Evolutionary conservation across 805 yeast genomes (phyloP), one percentile per base, ranked within the genome.

Genomic region (Brettanomyces bruxellensis): DNA sequence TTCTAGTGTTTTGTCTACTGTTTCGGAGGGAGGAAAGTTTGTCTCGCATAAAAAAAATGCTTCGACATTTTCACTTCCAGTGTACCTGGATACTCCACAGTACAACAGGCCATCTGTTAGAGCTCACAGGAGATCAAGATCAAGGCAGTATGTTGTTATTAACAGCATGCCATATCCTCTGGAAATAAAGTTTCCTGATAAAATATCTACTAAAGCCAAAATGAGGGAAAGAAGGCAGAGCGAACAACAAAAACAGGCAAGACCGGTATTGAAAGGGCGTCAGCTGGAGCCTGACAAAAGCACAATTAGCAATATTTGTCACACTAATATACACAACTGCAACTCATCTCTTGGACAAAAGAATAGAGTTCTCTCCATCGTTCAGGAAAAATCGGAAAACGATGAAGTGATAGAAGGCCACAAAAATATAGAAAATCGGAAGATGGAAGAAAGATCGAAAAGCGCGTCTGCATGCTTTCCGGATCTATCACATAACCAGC

Each of bases 131-230:
- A 35, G 23, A n/a, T 8, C 23, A n/a, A n/a, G 38, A 35, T 35
- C 38, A 35, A 7, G 51, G 11, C 51, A 50, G 14, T 59, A 53
- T 38, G 46, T 60, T 12, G 47, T 59, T 41, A 47, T 60, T 22
- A 50, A 61, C 40, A 60, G 57, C 4, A 41, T 60, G 5, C 66
- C 66, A 3, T 61, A 52, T 47, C 66, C 66, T 5, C 37, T 51
- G 8, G 56, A 55, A 34, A 50, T 61, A 13, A 52, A 49, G 2
- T 60, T 61, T 32, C 66, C 66, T 0, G 48, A 51, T 24, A 61
- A 61, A 46, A 59, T 61, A 9, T 53, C 64, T 6, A 3, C 14
- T 6, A n/a, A 18, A 7, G 38, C 38, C 13, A 4, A 35, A 43
- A 11, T 44, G 42, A 24, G 45, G 45, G 3, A 48, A 39, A 43